phyloP scores from a whole-genome alignment of 2,329 filamentous ascomycete genomes.

The Fusarium kyushuense region DNA sequence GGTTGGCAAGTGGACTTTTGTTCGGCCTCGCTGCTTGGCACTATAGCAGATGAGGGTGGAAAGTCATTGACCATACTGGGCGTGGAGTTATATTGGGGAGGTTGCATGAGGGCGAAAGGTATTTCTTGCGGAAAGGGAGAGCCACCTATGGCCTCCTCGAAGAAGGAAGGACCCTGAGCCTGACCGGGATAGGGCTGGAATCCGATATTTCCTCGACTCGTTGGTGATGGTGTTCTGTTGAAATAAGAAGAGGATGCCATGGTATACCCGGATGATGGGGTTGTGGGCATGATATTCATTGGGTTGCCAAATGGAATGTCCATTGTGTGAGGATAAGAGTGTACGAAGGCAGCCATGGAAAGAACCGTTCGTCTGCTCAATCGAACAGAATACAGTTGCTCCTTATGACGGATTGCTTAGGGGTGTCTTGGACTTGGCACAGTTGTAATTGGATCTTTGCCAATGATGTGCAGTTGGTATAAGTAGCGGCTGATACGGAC shows the following conservation, averaged over 20 bases:
- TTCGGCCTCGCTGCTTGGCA: slow-evolving; percentile 27
- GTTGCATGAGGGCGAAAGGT: slow-evolving; percentile 34
- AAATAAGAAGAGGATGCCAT: slow-evolving; percentile 40
- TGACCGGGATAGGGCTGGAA: slow-evolving; percentile 39
- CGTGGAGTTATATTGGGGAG: slow-evolving; percentile 26
- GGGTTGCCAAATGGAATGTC: slow-evolving; percentile 30
- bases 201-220: slow-evolving; percentile 31
- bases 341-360: slow-evolving; percentile 38
- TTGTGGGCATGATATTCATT: slow-evolving; percentile 29
- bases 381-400: slow-evolving; percentile 12
- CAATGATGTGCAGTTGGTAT: not conserved
- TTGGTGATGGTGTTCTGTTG: slow-evolving; percentile 41
- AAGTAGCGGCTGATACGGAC: slow-evolving; percentile 5
- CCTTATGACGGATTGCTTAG: not conserved
- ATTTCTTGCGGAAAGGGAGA: slow-evolving; percentile 39
- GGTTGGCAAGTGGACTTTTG: slow-evolving; percentile 23
- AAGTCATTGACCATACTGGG: slow-evolving; percentile 11
- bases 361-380: not conserved
- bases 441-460: not conserved
- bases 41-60: slow-evolving; percentile 8
- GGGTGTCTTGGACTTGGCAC: not conserved
- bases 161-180: slow-evolving; percentile 41
- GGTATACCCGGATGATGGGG: slow-evolving; percentile 36
- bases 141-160: slow-evolving; percentile 45
- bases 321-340: slow-evolving; percentile 37